Base-by-base conservation (phyloP, 2,329 filamentous ascomycete species). In the Colletotrichum magnum region DNA sequence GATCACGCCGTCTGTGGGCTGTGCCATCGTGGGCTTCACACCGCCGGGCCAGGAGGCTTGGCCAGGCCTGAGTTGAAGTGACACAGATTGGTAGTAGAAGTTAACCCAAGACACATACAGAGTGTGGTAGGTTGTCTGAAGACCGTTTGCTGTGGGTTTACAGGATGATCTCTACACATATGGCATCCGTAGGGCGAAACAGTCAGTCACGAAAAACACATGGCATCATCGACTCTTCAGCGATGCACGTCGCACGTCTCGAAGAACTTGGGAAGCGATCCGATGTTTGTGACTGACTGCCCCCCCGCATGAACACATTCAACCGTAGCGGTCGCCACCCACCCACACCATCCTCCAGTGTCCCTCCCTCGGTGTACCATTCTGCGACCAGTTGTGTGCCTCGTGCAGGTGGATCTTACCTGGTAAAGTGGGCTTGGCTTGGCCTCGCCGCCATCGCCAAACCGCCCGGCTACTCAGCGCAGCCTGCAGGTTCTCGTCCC, bases 341-440 rank as follows among this genome's bases (percentile, higher is more conserved):
- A 43, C 47, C 47, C 18, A 24, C 21, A 24, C 21, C 21, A 2
- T 47, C 15, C 43, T 47, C 6, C 43, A 47, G 45, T 16, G 45
- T 47, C 45, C 9, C 16, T 47, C 45, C 21, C 47, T 50, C 41
- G 41, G 41, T 43, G 56, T 45, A 26, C 67, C 62, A 61, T 69
- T 69, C 63, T 69, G 67, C 50, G 62, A 69, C 62, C 62, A 60
- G 18, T 61, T 28, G 43, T 60, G 62, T 67, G 67, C 67, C 63
- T 69, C 67, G 67, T 67, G 63, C 62, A 59, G 63, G 67, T 69
- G 67, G 67, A 69, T 67, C 67, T 57, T n/a, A 32, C 50, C 50
- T 67, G 67, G 48, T 52, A 58, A 50, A 45, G 57, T 52, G 63
- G 67, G 67, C 67, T 68, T 60, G 39, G 67, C 45, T 39, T 66